phyloP scores from a whole-genome alignment of 495 filamentous ascomycete species.

The Extremus antarcticus region DNA sequence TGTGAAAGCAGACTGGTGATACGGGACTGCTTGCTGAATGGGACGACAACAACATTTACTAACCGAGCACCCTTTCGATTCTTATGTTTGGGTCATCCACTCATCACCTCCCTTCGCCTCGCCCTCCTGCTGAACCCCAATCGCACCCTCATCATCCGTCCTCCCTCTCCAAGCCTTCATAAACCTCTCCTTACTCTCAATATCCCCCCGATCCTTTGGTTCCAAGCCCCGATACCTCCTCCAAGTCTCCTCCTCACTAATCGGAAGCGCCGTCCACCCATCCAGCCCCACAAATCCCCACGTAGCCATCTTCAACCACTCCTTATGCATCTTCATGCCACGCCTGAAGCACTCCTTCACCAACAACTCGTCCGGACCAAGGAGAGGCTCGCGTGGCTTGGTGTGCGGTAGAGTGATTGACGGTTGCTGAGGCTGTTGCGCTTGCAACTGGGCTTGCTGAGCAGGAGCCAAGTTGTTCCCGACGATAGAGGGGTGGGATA shows the following conservation, averaged over 20 bases:
- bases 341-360: conserved; percentile 39
- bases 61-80: too few species aligned
- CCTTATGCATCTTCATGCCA: conserved; percentile 34
- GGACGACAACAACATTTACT: too few species aligned
- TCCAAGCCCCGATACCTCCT: background rate
- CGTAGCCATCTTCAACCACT: conserved; percentile 40
- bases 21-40: too few species aligned
- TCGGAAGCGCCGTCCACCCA: conserved; percentile 5
- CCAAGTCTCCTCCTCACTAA: background rate
- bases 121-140: too few species aligned
- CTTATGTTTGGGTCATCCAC: too few species aligned
- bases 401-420: conserved; percentile 22
- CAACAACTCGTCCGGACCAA: conserved; percentile 47
- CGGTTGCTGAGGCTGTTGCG: too few species aligned
- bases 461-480: background rate
- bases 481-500: background rate
- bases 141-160: too few species aligned
- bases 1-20: too few species aligned
- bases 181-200: too few species aligned
- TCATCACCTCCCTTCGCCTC: too few species aligned
- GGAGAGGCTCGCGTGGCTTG: conserved; percentile 27
- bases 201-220: background rate
- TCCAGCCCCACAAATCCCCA: conserved; percentile 42
- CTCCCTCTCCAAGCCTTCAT: too few species aligned
- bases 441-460: background rate